These are phyloP conservation scores for Priceomyces melissophilus DNA, from an alignment of 805 yeast species.

Conservation along the genomic window DNA sequence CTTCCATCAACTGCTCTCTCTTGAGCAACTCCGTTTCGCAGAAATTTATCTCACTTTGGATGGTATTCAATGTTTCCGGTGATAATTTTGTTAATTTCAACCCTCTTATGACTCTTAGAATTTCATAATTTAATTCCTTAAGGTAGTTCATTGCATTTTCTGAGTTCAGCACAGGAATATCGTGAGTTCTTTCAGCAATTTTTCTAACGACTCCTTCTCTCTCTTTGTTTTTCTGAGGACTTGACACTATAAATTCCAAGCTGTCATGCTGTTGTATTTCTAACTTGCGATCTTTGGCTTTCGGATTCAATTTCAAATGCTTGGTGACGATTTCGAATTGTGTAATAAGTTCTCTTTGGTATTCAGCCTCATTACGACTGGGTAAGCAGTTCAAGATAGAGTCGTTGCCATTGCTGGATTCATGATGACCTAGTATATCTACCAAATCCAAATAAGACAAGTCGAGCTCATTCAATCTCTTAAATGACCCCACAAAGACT, in stretches of 20 bases:
- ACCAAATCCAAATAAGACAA: constrained; percentile 23
- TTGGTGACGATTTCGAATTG: constrained; percentile 27
- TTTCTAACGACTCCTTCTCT: background rate
- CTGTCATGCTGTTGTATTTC: constrained; percentile 8
- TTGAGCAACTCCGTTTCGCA: constrained; percentile 22
- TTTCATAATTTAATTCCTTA: constrained; percentile 35
- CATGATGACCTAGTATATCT: constrained; percentile 25
- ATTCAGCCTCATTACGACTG: constrained; percentile 25
- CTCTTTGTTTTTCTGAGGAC: constrained; percentile 21
- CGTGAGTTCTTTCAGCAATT: background rate
- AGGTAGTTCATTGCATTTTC: constrained; percentile 22
- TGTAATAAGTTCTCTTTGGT: constrained; percentile 25
- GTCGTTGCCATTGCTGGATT: constrained; percentile 11
- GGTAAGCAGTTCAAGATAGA: constrained; percentile 24
- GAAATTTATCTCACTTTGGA: constrained; percentile 23
- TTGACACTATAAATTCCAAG: constrained; percentile 23
- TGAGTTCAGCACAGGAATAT: constrained; percentile 1
- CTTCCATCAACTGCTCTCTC: constrained; percentile 22
- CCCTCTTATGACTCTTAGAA: constrained; percentile 32
- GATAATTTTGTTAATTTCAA: constrained; percentile 37
- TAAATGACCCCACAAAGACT: constrained; percentile 27
- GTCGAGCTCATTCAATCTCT: constrained; percentile 26
- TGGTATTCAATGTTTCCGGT: constrained; percentile 19
- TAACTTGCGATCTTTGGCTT: constrained; percentile 3
- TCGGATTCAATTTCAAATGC: constrained; percentile 16